phyloP scores from a whole-genome alignment of 2,329 filamentous ascomycete genomes.

The Fusarium xyrophilum region DNA sequence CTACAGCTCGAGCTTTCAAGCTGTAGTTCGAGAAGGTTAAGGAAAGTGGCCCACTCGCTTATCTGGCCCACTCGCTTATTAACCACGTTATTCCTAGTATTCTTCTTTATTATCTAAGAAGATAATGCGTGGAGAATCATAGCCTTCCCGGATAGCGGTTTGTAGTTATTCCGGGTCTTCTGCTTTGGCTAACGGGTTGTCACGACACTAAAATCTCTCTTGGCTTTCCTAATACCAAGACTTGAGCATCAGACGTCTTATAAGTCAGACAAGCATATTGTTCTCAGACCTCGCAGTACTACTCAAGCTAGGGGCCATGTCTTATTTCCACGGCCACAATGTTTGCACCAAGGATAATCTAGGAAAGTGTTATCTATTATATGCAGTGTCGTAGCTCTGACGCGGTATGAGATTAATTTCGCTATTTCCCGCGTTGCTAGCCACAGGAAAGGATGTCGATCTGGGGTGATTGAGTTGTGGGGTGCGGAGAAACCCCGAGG shows the following conservation, averaged over 20 bases:
- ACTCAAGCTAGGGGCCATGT: not conserved
- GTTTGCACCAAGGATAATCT: slow-evolving; percentile 30
- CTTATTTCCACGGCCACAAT: not conserved
- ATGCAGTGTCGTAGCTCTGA: not conserved
- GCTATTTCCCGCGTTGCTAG: slow-evolving; percentile 8
- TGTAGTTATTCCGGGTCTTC: too few relatives aligned
- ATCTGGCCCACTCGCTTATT: too few relatives aligned
- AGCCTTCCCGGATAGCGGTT: too few relatives aligned
- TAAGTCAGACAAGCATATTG: not conserved
- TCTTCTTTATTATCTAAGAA: too few relatives aligned
- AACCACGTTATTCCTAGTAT: too few relatives aligned
- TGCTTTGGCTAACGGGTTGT: not conserved
- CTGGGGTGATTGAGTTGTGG: slow-evolving; percentile 15
- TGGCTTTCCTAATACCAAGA: not conserved
- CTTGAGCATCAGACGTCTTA: not conserved
- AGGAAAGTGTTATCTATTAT: not conserved
- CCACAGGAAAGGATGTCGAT: slow-evolving; percentile 2
- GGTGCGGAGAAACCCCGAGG: not conserved
- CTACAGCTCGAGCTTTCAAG: too few relatives aligned
- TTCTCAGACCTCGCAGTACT: not conserved
- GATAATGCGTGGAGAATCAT: too few relatives aligned
- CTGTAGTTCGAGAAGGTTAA: too few relatives aligned
- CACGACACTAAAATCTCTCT: not conserved
- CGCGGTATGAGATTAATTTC: not conserved
- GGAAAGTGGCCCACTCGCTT: too few relatives aligned